These are phyloP conservation scores for Tinospora cordifolia DNA, from an alignment of 164 flowering plant species.

Conservation along the genomic window DNA sequence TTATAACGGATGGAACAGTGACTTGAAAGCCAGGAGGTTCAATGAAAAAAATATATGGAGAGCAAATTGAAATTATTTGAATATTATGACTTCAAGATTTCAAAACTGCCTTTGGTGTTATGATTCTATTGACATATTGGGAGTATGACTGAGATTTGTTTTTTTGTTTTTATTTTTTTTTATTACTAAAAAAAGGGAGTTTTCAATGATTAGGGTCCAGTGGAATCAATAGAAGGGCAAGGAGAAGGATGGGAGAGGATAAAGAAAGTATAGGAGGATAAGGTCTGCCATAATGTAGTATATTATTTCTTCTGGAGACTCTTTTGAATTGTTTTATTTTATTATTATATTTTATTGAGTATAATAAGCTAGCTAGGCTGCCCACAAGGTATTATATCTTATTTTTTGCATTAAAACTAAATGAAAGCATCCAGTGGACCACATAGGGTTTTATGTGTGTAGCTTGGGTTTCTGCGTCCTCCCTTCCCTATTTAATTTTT, in stretches of 20 bases:
- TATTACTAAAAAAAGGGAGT: too few relatives aligned
- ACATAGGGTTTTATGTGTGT: neutral
- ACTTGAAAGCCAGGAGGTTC: too few relatives aligned
- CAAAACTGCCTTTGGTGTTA: too few relatives aligned
- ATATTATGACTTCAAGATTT: too few relatives aligned
- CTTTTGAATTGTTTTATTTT: neutral
- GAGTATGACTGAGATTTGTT: too few relatives aligned
- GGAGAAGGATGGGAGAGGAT: neutral
- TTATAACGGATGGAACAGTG: too few relatives aligned
- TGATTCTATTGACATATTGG: too few relatives aligned
- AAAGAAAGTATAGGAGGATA: neutral
- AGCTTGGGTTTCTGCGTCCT: neutral
- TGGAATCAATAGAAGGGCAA: neutral
- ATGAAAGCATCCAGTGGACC: neutral
- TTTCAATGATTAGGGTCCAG: neutral
- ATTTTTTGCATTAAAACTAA: neutral
- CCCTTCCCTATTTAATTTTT: neutral
- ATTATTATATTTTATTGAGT: too few relatives aligned
- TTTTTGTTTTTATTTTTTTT: too few relatives aligned
- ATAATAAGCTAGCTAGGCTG: neutral
- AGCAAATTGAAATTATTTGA: too few relatives aligned
- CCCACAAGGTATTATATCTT: conserved; percentile 2
- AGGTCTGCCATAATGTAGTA: neutral
- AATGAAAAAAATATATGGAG: too few relatives aligned
- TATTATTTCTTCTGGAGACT: neutral